Conservation (phyloP, 1,284 basidiomycete species). For the Fomitopsis betulina region DNA sequence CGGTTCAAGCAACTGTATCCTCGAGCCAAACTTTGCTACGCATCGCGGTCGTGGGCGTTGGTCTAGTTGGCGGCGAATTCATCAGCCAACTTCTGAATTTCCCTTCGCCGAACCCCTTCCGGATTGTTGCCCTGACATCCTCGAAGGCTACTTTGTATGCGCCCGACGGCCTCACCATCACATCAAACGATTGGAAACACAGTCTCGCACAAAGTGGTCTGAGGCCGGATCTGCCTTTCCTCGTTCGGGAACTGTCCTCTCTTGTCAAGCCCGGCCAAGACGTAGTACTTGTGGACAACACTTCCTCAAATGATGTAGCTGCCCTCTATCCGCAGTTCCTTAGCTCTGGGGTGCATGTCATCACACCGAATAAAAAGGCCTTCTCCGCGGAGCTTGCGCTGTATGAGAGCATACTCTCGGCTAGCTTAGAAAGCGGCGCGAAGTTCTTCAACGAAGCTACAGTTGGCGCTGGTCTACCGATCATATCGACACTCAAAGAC, state of each 20-base stretch:
- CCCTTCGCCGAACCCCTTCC: conserved; percentile 61
- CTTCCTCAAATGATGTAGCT: conserved; percentile 84
- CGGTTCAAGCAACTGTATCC: conserved; percentile 2
- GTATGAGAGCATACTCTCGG: conserved; percentile 67
- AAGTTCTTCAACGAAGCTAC: conserved; percentile 89
- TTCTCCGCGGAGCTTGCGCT: conserved; percentile 76
- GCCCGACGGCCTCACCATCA: conserved; percentile 42
- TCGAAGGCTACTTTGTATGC: conserved; percentile 65
- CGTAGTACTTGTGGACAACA: conserved; percentile 91
- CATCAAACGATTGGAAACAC: conserved; percentile 39
- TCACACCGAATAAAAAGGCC: conserved; percentile 98
- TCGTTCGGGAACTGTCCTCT: conserved; percentile 40
- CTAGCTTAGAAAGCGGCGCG: conserved; percentile 52
- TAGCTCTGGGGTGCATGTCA: conserved; percentile 76
- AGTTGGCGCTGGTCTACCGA: conserved; percentile 93
- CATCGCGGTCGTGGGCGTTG: conserved; percentile 82
- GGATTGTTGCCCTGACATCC: conserved; percentile 74
- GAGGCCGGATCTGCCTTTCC: conserved; percentile 41
- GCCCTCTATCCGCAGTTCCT: conserved; percentile 83
- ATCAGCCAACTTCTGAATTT: conserved; percentile 73
- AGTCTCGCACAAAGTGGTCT: conserved; percentile 38
- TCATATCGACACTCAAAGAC: conserved; percentile 90
- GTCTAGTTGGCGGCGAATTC: conserved; percentile 85
- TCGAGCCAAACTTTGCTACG: conserved; percentile 28
- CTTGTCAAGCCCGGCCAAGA: conserved; percentile 45